phyloP scores from a whole-genome alignment of 225 moss, liverwort and hornwort species.

The Polytrichum commune region DNA sequence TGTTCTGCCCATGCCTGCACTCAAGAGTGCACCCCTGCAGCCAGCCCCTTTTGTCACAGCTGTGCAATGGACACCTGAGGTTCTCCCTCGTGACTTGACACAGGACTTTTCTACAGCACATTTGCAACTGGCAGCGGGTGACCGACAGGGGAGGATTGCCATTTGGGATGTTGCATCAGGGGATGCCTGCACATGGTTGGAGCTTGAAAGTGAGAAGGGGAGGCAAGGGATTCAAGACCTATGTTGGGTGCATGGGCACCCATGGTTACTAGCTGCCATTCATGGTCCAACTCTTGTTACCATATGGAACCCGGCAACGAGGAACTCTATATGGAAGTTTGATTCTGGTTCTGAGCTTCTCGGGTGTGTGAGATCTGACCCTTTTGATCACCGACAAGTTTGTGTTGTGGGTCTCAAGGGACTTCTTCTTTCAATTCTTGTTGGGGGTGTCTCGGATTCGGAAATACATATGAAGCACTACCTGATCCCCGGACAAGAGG shows the following conservation, averaged over 20 bases:
- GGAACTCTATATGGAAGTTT: slow-evolving; percentile 75
- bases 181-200: slow-evolving; percentile 73
- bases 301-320: slow-evolving; percentile 76
- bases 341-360: slow-evolving; percentile 81
- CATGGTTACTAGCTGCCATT: slow-evolving; percentile 89
- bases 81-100: slow-evolving; percentile 81
- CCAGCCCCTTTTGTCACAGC: slow-evolving; percentile 93
- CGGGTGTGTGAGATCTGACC: slow-evolving; percentile 81
- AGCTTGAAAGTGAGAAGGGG: slow-evolving; percentile 74
- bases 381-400: slow-evolving; percentile 86
- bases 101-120: slow-evolving; percentile 75
- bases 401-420: slow-evolving; percentile 82
- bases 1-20: slow-evolving; percentile 88
- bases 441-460: slow-evolving; percentile 66
- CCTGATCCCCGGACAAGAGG: slow-evolving; percentile 63
- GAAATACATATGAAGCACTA: slow-evolving; percentile 78
- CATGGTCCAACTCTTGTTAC: slow-evolving; percentile 89
- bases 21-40: slow-evolving; percentile 54
- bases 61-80: slow-evolving; percentile 90
- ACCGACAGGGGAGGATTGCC: slow-evolving; percentile 89
- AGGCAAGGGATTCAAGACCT: slow-evolving; percentile 89
- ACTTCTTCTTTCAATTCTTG: slow-evolving; percentile 67
- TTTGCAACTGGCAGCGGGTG: slow-evolving; percentile 87
- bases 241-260: slow-evolving; percentile 90
- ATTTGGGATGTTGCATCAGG: slow-evolving; percentile 92